Evolutionary conservation across 805 yeast species (phyloP), one percentile per base, ranked within the genome.

Genomic region (Lipomyces yamanashiensis): DNA sequence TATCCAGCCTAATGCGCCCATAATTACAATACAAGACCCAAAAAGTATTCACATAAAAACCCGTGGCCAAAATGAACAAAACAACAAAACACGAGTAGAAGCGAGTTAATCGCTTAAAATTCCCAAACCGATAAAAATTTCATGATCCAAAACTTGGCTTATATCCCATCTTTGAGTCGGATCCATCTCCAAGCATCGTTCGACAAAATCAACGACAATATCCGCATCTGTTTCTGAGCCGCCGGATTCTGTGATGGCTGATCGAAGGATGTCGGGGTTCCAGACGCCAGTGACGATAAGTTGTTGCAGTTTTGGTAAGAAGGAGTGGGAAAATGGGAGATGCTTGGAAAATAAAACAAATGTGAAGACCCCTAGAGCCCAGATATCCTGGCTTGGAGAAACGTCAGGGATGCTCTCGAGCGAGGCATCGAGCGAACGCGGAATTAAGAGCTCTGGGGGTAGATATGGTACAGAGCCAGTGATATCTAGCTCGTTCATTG

Each of bases 381-480:
- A 92, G 5, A 90, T 82, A 76, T 92, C 98, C 28, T 69, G 62
- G 13, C 13, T 40, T 21, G 68, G 63, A 2, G 68, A 61, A 10
- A 0, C 92, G 87, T 77, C 84, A 72, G 71, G 5, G 19, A 53
- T 19, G 28, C 48, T 28, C 23, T 34, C 43, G 13, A 75, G 61
- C 64, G 53, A 87, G 78, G 71, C 45, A 33, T 21, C 33, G 23
- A 28, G 19, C 86, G 78, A 2, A 58, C 58, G 5, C 0, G 89
- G 87, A 47, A 79, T 77, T 47, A 92, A 76, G 17, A 91, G 79
- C 73, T 92, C 97, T 0, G 98, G 98, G 0, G 96, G 84, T 0
- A 97, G 96, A 74, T 91, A 92, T 0, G 98, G 97, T 39, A 92
- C 79, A 0, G 97, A 92, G 0, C 98, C 98, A 54, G 90, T 61